Evolutionary conservation across 495 filamentous ascomycete genomes (phyloP).

Genomic region (Pyronema omphalodes): DNA sequence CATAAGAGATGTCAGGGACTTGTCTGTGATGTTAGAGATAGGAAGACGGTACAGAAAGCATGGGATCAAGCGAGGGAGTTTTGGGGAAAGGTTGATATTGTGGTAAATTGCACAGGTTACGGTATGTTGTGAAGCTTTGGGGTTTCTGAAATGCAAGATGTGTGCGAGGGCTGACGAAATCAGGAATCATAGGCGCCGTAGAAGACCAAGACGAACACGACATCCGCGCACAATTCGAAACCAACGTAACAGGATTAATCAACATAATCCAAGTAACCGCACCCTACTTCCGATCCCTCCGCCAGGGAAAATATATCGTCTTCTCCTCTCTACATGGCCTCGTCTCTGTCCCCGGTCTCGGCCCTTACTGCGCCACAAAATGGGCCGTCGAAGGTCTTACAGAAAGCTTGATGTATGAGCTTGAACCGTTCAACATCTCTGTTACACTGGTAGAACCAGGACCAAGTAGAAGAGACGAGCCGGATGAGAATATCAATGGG

Average conservation of each 20-base stretch:
- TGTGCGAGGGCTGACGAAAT: neutral
- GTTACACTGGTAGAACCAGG: conserved; percentile 85
- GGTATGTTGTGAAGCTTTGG: neutral
- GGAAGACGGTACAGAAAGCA: conserved; percentile 54
- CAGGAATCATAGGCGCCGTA: conserved; percentile 79
- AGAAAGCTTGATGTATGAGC: conserved; percentile 88
- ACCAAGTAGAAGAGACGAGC: conserved; percentile 59
- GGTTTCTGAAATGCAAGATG: conserved; percentile 12
- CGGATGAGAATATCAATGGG: conserved; percentile 14
- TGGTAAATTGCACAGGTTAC: conserved; percentile 82
- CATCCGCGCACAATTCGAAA: conserved; percentile 88
- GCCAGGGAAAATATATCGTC: conserved; percentile 67
- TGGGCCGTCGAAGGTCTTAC: conserved; percentile 90
- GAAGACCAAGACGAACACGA: conserved; percentile 95
- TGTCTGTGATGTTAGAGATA: conserved; percentile 75
- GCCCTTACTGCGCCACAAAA: conserved; percentile 90
- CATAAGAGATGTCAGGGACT: conserved; percentile 54
- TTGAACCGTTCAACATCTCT: conserved; percentile 79
- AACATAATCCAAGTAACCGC: conserved; percentile 83
- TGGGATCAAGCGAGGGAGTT: conserved; percentile 47
- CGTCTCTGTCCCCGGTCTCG: conserved; percentile 74
- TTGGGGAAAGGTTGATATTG: conserved; percentile 71
- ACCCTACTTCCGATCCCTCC: conserved; percentile 65
- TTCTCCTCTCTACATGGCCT: conserved; percentile 83
- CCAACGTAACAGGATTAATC: conserved; percentile 85